Conservation (phyloP, 805 yeast genomes). For the Ogataea salicorniae region DNA sequence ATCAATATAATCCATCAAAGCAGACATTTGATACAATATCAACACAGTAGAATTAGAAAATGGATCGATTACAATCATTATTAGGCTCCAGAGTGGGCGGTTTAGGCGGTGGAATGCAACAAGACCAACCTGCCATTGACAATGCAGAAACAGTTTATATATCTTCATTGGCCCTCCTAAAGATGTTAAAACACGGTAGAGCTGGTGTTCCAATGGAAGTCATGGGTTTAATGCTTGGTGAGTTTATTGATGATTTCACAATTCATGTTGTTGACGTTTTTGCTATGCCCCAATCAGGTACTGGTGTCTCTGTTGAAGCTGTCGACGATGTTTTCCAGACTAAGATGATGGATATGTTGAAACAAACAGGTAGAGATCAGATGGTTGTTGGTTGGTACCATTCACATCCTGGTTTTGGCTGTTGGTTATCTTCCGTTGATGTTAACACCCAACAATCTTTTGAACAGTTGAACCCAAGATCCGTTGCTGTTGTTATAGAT, state of each 20-base stretch:
- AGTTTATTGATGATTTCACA: conserved; percentile 94
- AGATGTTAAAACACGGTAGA: conserved; percentile 97
- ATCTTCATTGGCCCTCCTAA: conserved; percentile 88
- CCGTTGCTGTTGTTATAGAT: conserved; percentile 97
- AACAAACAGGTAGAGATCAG: conserved; percentile 98
- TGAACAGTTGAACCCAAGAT: conserved; percentile 90
- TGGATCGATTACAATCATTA: conserved; percentile 31
- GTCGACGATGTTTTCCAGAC: conserved; percentile 99
- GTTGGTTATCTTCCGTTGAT: conserved; percentile 98
- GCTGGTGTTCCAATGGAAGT: conserved; percentile 78
- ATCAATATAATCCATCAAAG: not conserved
- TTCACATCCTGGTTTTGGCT: conserved; percentile 99
- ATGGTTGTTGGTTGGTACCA: conserved; percentile 99
- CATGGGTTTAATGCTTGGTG: conserved; percentile 99
- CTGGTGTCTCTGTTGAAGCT: conserved; percentile 98
- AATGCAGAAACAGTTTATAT: conserved; percentile 95
- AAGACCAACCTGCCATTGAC: conserved; percentile 81
- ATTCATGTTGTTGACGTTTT: conserved; percentile 96
- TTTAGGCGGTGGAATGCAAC: conserved; percentile 25
- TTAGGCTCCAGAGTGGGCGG: conserved; percentile 32
- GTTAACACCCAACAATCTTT: conserved; percentile 97
- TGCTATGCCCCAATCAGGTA: conserved; percentile 97
- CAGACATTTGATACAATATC: not conserved
- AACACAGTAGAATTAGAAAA: conserved; percentile 1
- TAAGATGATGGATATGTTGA: conserved; percentile 98